Evolutionary conservation across 2,329 filamentous ascomycete genomes (phyloP), one percentile per base, ranked within the genome.

Genomic region (Ciborinia camelliae): DNA sequence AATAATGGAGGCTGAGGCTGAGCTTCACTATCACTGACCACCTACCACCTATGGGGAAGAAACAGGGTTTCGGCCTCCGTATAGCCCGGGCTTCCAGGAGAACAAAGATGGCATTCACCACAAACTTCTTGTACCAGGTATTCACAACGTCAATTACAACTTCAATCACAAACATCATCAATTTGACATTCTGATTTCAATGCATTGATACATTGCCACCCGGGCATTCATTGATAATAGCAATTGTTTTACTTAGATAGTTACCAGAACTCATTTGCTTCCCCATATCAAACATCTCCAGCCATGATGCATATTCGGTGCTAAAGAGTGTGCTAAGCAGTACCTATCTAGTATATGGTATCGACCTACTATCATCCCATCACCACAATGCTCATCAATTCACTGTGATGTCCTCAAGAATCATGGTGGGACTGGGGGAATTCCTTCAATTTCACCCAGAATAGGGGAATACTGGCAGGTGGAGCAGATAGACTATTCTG

Each of bases 271-370:
- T 58, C n/a, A n/a, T 32, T n/a, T 15, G 12, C 26, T 5, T 45
- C 20, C 2, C 15, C 14, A 58, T 18, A 45, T 18, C 12, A 14
- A 54, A 9, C 32, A 3, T 47, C n/a, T 58, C 7, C 2, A 7
- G 28, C 18, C 23, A n/a, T 9, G 7, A 9, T 51, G 9, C 18
- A n/a, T n/a, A 58, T 32, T 45, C 4, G 20, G 54, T 58, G n/a
- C 54, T 58, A 32, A 58, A 41, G 28, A 26, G 54, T 58, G 54
- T 58, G n/a, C 54, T 58, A 32, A 58, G 54, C 41, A 26, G 54
- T 58, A 37, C 23, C 51, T n/a, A 47, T 47, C n/a, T n/a, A 20
- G n/a, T 47, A 43, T 32, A 45, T 18, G 14, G 12, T n/a, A 15
- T 15, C n/a, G 20, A 7, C 39, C 41, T 30, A 30, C 54, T 18